Evolutionary conservation across 2,329 filamentous ascomycete genomes (phyloP), one percentile per base, ranked within the genome.

Genomic region (Colletotrichum musae): DNA sequence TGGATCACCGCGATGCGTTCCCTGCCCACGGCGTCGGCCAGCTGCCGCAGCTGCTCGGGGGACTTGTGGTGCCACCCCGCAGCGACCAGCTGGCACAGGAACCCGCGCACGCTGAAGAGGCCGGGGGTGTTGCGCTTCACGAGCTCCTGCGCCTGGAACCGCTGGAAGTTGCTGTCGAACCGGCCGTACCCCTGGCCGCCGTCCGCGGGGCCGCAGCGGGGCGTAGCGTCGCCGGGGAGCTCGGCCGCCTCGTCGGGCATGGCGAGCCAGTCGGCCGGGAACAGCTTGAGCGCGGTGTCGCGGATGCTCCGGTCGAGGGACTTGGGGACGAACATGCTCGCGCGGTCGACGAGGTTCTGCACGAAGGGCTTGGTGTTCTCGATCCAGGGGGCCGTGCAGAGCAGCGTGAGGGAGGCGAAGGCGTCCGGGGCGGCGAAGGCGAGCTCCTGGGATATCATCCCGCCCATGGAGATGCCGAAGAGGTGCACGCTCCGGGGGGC

Each of bases 361-460:
- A 88, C 70, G 72, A 89, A 91, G n/a, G 85, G 81, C 54, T 84
- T 85, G 28, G 89, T 90, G 80, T 90, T 90, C 72, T 90, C 86
- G 67, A 92, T 84, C 41, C 78, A 77, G 5, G 89, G 87, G 1
- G 90, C 88, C 2, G 91, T 93, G 77, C 86, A 89, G 71, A 91
- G 80, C 3, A 93, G 84, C 41, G 82, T 86, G 18, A 93, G 81
- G 16, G 86, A 88, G 26, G 82, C 81, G 61, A 93, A 77, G 54
- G 87, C 83, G 13, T 80, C 71, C 0, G 89, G 89, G 36, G 83
- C 80, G n/a, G 84, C 78, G 73, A 80, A 83, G 24, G 86, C 89
- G 4, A 97, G 76, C 81, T 97, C 94, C 80, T 97, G 94, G 2
- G 93, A 89, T 74, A 97, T 95, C 94, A 97, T 97, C 75, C 94